These are phyloP conservation scores for Alternaria novae-zelandiae DNA, from an alignment of 2,329 filamentous ascomycete genomes.

Conservation along the genomic window DNA sequence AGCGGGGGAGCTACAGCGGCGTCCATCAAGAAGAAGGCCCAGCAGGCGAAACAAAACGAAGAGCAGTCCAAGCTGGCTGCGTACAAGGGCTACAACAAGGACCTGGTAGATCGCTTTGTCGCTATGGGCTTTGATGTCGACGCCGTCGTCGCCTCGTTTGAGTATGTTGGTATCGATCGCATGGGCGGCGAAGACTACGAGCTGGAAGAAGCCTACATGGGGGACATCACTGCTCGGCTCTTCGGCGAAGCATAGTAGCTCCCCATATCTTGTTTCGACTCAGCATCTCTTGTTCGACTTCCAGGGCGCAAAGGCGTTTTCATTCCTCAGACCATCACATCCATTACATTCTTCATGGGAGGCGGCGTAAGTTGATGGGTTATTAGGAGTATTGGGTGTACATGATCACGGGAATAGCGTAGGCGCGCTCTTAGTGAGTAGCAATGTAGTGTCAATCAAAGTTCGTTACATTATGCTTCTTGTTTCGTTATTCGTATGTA, in stretches of 20 bases:
- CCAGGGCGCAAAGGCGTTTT: neutral
- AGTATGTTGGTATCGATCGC: slow-evolving; percentile 79
- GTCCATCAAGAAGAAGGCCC: slow-evolving; percentile 61
- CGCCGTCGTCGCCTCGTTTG: slow-evolving; percentile 83
- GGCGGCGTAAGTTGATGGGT: neutral
- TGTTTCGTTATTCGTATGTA: neutral
- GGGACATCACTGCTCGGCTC: slow-evolving; percentile 84
- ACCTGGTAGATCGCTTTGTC: slow-evolving; percentile 82
- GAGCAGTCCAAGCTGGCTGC: slow-evolving; percentile 62
- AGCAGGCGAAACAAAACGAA: slow-evolving; percentile 64
- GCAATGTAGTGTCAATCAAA: neutral
- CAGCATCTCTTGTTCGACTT: neutral
- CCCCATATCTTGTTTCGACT: neutral
- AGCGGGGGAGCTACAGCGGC: slow-evolving; percentile 61
- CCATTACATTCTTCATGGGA: neutral
- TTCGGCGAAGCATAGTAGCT: slow-evolving; percentile 69
- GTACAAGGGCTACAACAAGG: slow-evolving; percentile 86
- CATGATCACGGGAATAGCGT: neutral
- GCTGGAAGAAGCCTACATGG: slow-evolving; percentile 88
- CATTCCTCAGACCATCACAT: neutral
- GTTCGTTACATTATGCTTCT: neutral
- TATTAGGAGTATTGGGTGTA: neutral
- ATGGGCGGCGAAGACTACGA: slow-evolving; percentile 81
- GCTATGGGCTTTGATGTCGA: slow-evolving; percentile 92
- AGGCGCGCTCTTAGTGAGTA: neutral